Percentiles rank a stretch among this genome's conserved stretches.
These are phyloP conservation scores for Acanthamoeba castellanii DNA, from an alignment of 208 protist genomes.

Conservation along the genomic window DNA sequence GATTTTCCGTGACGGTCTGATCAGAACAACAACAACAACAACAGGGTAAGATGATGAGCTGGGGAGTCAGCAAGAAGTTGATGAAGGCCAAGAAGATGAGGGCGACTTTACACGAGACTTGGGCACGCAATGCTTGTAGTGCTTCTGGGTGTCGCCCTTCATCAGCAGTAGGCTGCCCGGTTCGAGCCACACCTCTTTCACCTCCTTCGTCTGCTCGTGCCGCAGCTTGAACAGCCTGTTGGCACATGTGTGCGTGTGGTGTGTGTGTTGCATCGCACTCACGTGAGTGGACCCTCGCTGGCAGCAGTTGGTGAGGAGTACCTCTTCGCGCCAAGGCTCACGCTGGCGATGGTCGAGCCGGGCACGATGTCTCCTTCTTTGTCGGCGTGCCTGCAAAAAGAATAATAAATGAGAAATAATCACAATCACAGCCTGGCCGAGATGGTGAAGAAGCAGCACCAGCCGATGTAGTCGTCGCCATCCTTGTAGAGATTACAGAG, in stretches of 20 bases:
- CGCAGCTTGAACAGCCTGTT: conserved; percentile 30
- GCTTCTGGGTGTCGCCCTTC: conserved; percentile 48
- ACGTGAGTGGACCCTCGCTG: neutral
- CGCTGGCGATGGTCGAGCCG: neutral
- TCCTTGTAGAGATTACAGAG: conserved; percentile 53
- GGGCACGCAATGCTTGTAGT: conserved; percentile 62
- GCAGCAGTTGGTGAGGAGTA: neutral
- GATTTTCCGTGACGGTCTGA: neutral
- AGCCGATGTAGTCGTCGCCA: conserved; percentile 66
- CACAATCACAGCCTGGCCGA: neutral
- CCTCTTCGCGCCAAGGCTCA: conserved; percentile 7
- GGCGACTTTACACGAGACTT: conserved; percentile 2
- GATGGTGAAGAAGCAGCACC: neutral
- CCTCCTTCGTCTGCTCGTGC: neutral
- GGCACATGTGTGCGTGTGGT: neutral
- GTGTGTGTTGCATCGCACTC: neutral
- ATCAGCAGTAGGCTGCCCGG: conserved; percentile 49
- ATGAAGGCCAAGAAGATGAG: neutral
- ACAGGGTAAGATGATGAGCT: neutral
- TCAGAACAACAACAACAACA: neutral
- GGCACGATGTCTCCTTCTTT: conserved; percentile 48
- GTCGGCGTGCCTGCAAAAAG: neutral
- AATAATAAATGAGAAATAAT: neutral
- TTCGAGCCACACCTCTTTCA: conserved; percentile 13
- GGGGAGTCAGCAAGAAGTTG: neutral